These are phyloP conservation scores for Blastomyces emzantsi DNA, from an alignment of 2,329 filamentous ascomycete genomes.

Conservation along the genomic window DNA sequence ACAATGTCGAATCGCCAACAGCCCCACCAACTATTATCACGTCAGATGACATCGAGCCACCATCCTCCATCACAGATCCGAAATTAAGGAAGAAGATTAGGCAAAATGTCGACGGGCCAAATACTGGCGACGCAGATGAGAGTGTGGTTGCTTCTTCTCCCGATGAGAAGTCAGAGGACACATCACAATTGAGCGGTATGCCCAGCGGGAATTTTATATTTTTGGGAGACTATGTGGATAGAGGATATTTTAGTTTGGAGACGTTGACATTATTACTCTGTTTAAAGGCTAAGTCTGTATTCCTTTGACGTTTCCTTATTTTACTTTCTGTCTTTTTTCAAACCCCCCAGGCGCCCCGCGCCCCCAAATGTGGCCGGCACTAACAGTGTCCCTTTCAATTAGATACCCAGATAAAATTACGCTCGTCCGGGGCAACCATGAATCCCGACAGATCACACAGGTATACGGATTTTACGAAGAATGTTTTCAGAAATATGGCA, in stretches of 20 bases:
- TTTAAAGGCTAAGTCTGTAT: slow-evolving; percentile 57
- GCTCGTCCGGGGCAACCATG: slow-evolving; percentile 64
- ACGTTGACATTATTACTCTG: slow-evolving; percentile 65
- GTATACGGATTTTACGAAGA: slow-evolving; percentile 74
- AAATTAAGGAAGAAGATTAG: slow-evolving; percentile 80
- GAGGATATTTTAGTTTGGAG: slow-evolving; percentile 65
- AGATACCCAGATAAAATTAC: slow-evolving; percentile 65
- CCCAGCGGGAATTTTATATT: slow-evolving; percentile 63
- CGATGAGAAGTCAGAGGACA: slow-evolving; percentile 23
- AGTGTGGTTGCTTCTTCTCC: slow-evolving; percentile 18
- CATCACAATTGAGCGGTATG: slow-evolving; percentile 23
- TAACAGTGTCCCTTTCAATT: too few relatives aligned
- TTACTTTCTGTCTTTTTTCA: neutral
- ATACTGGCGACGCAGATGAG: slow-evolving; percentile 26
- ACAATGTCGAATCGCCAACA: slow-evolving; percentile 57
- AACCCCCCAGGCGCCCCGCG: too few relatives aligned
- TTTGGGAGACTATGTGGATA: slow-evolving; percentile 63
- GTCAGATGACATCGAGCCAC: slow-evolving; percentile 86
- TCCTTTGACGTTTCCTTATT: neutral
- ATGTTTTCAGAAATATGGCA: slow-evolving; percentile 67
- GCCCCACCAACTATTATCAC: slow-evolving; percentile 67
- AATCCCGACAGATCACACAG: slow-evolving; percentile 68
- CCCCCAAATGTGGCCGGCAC: slow-evolving; percentile 8
- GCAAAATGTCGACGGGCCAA: slow-evolving; percentile 31
- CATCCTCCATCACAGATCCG: slow-evolving; percentile 77